Base-by-base conservation (phyloP, 1,284 basidiomycete genomes). In the Leccinum solheimii region DNA sequence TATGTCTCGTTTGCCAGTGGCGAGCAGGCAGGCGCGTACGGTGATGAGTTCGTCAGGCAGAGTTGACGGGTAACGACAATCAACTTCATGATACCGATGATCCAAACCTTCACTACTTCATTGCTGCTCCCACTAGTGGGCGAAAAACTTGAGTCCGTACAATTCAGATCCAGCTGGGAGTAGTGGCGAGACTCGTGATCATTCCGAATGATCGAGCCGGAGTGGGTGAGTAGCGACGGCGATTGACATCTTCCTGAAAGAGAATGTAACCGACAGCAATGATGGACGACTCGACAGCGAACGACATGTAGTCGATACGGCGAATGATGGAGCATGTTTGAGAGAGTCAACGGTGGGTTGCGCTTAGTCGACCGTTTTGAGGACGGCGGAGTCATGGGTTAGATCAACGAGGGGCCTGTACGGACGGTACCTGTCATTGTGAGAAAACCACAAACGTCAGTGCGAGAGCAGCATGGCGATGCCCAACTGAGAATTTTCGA, bases 141-240 rank as follows among this genome's bases (percentile, higher is more conserved):
- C 11, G 11, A 40, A 16, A 38, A 9, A 40, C 8, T 21, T 0
- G 0, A 80, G 64, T 0, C 78, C 76, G 59, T 78, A 81, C 0
- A 82, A 59, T 55, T 82, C 76, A 3, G 78, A 59, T 60, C 82
- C 81, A 0, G 78, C 66, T 55, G 81, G 79, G 0, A 75, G 11
- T 10, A 80, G 58, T 79, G 82, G 0, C 67, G 48, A 0, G 68
- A 57, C 62, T 83, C 77, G 0, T 68, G 27, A 0, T 78, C 72
- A 51, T 76, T 78, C 59, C 75, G 72, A 0, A 72, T 70, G 10
- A 82, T 76, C 0, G 76, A 81, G 0, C 76, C 75, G 58, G 71
- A 79, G 7, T 69, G 50, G 0, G 68, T 10, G 66, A 72, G 7
- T 67, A 66, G 4, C 66, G 32, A 30, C 30, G 30, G 30, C 30